phyloP scores from a whole-genome alignment of 441 rosid species.

The Populus hybrid region DNA sequence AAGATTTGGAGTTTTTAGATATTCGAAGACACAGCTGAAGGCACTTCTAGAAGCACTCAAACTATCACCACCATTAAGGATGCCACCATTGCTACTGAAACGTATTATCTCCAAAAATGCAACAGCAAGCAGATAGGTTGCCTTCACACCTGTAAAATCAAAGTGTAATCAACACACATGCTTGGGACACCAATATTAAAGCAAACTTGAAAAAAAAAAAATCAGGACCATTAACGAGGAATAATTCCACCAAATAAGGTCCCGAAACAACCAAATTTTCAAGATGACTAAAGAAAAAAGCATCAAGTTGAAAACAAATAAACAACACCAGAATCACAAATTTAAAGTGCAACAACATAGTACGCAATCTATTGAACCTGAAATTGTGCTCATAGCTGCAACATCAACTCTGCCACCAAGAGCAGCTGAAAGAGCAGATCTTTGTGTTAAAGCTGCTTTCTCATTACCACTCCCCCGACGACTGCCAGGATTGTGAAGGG shows the following conservation, averaged over 20 bases:
- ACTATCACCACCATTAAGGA: conserved; percentile 74
- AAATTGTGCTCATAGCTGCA: conserved; percentile 83
- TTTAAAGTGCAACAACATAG: conserved; percentile 14
- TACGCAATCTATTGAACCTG: conserved; percentile 52
- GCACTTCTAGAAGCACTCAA: conserved; percentile 87
- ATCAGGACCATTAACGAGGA: neutral
- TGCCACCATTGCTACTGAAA: conserved; percentile 97
- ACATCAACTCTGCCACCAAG: conserved; percentile 91
- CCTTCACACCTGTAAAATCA: conserved; percentile 82
- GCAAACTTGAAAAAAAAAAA: neutral
- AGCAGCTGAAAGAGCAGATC: conserved; percentile 92
- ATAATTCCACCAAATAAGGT: conserved; percentile 2
- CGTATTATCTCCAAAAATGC: conserved; percentile 94
- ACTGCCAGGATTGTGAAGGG: conserved; percentile 93
- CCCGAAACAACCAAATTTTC: neutral
- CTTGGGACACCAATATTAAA: neutral
- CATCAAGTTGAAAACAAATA: conserved; percentile 9
- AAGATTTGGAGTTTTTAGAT: conserved; percentile 92
- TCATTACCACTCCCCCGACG: conserved; percentile 92
- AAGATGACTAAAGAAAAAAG: neutral
- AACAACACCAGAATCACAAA: neutral
- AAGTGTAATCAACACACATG: neutral
- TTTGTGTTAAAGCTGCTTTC: conserved; percentile 86
- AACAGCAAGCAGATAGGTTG: conserved; percentile 98
- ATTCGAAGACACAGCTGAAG: conserved; percentile 95